A percentile compares a stretch with the other conserved stretches of the same genome.
Evolutionary conservation across 164 flowering plant species (phyloP).

Genomic region (Cinnamomum micranthum): DNA sequence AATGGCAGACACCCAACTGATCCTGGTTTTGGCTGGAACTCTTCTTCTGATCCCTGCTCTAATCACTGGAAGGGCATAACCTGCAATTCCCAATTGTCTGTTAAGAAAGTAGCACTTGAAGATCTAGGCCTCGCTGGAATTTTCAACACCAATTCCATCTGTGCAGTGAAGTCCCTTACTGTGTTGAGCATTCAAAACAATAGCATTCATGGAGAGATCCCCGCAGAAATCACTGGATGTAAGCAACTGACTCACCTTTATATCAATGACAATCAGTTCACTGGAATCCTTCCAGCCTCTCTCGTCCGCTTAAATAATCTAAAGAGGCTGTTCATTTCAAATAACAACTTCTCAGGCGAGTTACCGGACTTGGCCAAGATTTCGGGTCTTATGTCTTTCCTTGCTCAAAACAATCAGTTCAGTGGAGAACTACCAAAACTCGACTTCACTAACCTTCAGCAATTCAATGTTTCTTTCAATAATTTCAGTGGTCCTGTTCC

Average conservation of each 20-base stretch:
- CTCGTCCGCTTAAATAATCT: conserved; percentile 32
- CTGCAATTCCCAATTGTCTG: conserved; percentile 17
- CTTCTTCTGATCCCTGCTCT: conserved; percentile 42
- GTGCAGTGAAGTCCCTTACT: conserved; percentile 30
- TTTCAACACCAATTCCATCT: conserved; percentile 29
- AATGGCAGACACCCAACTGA: conserved; percentile 5
- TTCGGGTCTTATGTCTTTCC: conserved; percentile 36
- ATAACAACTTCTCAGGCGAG: conserved; percentile 37
- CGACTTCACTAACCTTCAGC: conserved; percentile 35
- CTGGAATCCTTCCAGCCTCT: conserved; percentile 36
- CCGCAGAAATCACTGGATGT: conserved; percentile 35
- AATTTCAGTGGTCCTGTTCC: conserved; percentile 47
- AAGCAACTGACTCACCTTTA: conserved; percentile 36
- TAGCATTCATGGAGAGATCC: conserved; percentile 30
- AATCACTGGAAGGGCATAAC: conserved; percentile 34
- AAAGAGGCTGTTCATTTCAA: conserved; percentile 36
- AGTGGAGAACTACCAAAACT: conserved; percentile 41
- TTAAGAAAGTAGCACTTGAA: conserved; percentile 28
- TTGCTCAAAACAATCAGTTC: conserved; percentile 43
- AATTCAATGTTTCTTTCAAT: conserved; percentile 50
- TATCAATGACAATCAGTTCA: conserved; percentile 29
- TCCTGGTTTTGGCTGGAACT: conserved; percentile 33
- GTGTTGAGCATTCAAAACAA: conserved; percentile 36
- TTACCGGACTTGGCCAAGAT: conserved; percentile 44
- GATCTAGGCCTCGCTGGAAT: conserved; percentile 27